Evolutionary conservation across 1,139 yeast species (phyloP), one percentile per base, ranked within the genome.

Genomic region (Nakaseomyces bracarensis): DNA sequence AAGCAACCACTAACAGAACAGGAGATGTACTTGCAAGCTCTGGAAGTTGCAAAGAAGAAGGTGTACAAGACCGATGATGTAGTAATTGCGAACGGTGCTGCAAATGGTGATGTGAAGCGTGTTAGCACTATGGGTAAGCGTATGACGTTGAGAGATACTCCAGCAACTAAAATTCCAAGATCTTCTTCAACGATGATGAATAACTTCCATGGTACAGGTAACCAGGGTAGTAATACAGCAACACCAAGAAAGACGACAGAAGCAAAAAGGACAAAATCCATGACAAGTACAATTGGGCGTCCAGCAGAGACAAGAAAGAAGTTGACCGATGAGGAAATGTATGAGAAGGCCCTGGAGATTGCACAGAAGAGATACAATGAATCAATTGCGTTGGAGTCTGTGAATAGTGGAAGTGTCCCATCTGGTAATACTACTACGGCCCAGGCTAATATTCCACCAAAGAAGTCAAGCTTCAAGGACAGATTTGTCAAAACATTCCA

Each of bases 1-100:
- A 46, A 43, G 28, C 43, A 45, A 34, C 40, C 41, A 14, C 16
- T 56, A 15, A 54, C 55, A 2, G 57, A 58, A 25, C 55, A 55
- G 27, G 65, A 61, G 42, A 59, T 60, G 63, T 61, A 61, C 42
- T 51, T 53, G 2, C 51, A 51, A 26, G 66, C 66, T 1, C 42
- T 56, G 29, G 58, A 56, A 41, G 53, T 57, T 13, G 66, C 66
- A 1, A 49, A 49, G 30, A 52, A 47, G 28, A 61, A 58, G 39
- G 65, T 60, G 8, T 59, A 54, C 41, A 55, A 53, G 16, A 43
- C 41, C n/a, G 37, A 28, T 18, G 36, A 33, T 8, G 9, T 18
- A 20, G 18, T 18, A 7, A 4, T 33, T 25, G 21, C 36, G n/a
- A 20, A 23, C 1, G 16, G 19, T 18, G 33, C 25, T 26, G 21